Evolutionary conservation across 2,329 filamentous ascomycete genomes (phyloP), one percentile per base, ranked within the genome.

Genomic region (Calonectria naviculata): DNA sequence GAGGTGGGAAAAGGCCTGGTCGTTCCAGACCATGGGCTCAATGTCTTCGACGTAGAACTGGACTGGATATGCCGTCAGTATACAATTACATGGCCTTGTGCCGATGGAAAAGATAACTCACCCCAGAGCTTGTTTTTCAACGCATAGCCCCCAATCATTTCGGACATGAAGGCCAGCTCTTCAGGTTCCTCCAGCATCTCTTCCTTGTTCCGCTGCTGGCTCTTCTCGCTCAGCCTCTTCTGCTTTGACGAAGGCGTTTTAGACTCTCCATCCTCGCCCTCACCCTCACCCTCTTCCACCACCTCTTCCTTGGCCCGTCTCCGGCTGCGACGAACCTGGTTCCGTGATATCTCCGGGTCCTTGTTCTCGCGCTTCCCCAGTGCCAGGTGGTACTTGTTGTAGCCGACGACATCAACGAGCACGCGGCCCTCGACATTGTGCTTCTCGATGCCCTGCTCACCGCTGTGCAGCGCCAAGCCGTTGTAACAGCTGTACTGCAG

Each of bases 91-190:
- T 26, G 17, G 12, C 17, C 38, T 24, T 26, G 12, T 10, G 49
- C 5, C 19, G 31, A 5, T 24, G 12, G 38, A 41, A 13, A 0
- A 26, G 3, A 58, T 36, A 5, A 81, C 83, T 79, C 73, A 84
- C 84, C 72, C 86, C 85, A 87, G 5, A 81, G 62, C 78, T 86
- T 86, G 70, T 85, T 86, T 77, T 86, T 86, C 62, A 87, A 77
- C 0, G 86, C 83, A 65, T 84, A 88, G 0, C 86, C 87, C 8
- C 84, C 78, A 41, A 87, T 76, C 44, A 85, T 68, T 6, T 83
- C 85, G 0, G 81, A 81, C 70, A 87, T 81, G 64, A 82, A 87
- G 61, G 82, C 81, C 6, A 87, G 78, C 17, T 85, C 80, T 0
- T 84, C 78, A 28, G 82, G 79, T 26, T 78, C 76, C 15, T 74